Evolutionary conservation across 75 land plant species (phyloP), one percentile per base, ranked within the genome.

Genomic region (Picea glauca): DNA sequence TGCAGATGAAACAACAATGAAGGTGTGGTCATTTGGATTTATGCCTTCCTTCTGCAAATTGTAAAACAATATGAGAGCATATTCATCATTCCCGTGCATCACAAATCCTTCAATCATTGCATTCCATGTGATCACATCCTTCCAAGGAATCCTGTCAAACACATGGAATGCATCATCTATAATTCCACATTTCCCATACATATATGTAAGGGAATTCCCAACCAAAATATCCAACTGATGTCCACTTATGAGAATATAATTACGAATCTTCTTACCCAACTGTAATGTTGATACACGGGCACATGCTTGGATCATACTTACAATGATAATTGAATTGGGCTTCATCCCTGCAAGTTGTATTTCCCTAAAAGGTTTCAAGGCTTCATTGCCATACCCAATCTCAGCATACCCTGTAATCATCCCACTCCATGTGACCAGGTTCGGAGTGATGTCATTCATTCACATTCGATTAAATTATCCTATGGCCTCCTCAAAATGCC

Each of bases 131-230:
- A 80, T 31, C 58, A 70, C 75, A 70, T 82, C 76, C 30, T 26
- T 21, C 14, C 64, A 13, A 3, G 63, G 15, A 56, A 80, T 40
- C 1, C 33, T 60, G 57, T 62, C 82, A 66, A 81, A 81, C 26
- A 68, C 60, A 33, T 33, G 30, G 35, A 60, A 21, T 66, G 82
- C 81, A 14, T 78, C 74, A 2, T 79, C 57, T 33, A 81, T 30
- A 54, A 74, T 78, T 9, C 83, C 80, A 78, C 83, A 78, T 68
- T 81, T 81, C 5, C 40, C 83, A 68, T 81, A 81, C 83, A 78
- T 81, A 50, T 79, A 59, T 30, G 58, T 50, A 3, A 78, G 58
- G 15, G 73, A 35, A 23, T 33, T 79, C 4, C 58, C 15, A 17
- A 81, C n/a, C 30, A 43, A 46, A 12, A 65, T 13, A 79, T 81